Conservation (phyloP, 352 stramenopile species). For the Phytophthora constricta region DNA sequence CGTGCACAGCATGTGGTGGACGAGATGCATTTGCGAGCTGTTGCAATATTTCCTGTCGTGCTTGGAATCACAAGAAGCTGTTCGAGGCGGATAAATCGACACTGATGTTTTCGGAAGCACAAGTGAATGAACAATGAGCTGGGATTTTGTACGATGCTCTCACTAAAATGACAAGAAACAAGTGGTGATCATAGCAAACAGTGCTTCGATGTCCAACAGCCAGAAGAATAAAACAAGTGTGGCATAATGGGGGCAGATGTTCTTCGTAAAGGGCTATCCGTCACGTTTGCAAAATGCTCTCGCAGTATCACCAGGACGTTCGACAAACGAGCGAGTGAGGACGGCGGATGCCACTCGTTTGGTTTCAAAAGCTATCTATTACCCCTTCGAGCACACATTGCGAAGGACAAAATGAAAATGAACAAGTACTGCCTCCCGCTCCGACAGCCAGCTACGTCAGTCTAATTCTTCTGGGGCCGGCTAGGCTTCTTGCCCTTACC, state of each 20-base stretch:
- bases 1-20: constrained; percentile 61
- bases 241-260: no score
- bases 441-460: constrained; percentile 16
- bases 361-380: constrained; percentile 36
- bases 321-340: not conserved
- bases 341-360: not conserved
- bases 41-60: constrained; percentile 59
- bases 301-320: no score
- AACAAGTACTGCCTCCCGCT: constrained; percentile 19
- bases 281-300: no score
- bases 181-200: no score
- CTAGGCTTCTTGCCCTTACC: constrained; percentile 54
- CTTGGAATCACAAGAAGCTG: constrained; percentile 73
- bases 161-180: no score
- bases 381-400: constrained; percentile 18
- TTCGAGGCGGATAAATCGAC: constrained; percentile 45
- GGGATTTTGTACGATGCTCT: not conserved
- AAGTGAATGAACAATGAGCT: constrained; percentile 7
- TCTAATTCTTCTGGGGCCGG: constrained; percentile 55
- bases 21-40: constrained; percentile 56
- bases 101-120: constrained; percentile 38
- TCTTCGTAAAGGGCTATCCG: no score
- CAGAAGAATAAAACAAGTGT: no score
- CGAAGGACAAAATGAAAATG: constrained; percentile 24
- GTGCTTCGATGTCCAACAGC: no score